Evolutionary conservation across 805 yeast genomes (phyloP).

Genomic region (Yamadazyma olivae): DNA sequence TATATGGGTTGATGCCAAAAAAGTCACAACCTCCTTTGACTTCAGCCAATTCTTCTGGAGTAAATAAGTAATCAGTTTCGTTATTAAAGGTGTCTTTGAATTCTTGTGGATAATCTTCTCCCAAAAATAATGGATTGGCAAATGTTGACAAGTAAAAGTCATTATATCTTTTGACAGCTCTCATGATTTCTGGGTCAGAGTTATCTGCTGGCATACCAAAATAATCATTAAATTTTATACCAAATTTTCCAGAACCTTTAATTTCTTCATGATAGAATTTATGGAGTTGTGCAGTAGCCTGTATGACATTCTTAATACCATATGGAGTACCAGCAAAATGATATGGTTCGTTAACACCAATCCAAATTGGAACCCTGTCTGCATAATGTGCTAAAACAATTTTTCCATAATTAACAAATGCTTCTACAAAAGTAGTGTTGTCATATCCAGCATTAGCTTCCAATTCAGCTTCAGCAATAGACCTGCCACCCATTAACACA

Average conservation of each 20-base stretch:
- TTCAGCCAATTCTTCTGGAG: conserved; percentile 20
- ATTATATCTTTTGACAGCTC: conserved; percentile 23
- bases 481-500: not conserved
- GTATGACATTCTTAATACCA: conserved; percentile 22
- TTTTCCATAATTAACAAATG: conserved; percentile 28
- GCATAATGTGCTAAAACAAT: conserved; percentile 26
- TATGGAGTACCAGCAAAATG: conserved; percentile 16
- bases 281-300: conserved; percentile 21
- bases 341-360: conserved; percentile 31
- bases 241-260: conserved; percentile 20
- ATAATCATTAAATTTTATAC: conserved; percentile 24
- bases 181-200: conserved; percentile 16
- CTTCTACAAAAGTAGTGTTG: conserved; percentile 23
- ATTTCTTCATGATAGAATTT: conserved; percentile 20
- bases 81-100: conserved; percentile 16
- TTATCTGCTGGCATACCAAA: conserved; percentile 25
- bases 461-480: not conserved
- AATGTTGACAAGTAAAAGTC: conserved; percentile 23
- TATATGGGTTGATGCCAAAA: conserved; percentile 31
- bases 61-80: conserved; percentile 15
- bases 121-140: conserved; percentile 27
- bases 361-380: conserved; percentile 27
- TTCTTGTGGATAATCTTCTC: conserved; percentile 24
- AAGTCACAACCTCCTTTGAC: conserved; percentile 25
- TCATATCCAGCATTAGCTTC: conserved; percentile 18